Base-by-base conservation (phyloP, 2,329 filamentous ascomycete species). In the Pseudofabraea citricarpa region DNA sequence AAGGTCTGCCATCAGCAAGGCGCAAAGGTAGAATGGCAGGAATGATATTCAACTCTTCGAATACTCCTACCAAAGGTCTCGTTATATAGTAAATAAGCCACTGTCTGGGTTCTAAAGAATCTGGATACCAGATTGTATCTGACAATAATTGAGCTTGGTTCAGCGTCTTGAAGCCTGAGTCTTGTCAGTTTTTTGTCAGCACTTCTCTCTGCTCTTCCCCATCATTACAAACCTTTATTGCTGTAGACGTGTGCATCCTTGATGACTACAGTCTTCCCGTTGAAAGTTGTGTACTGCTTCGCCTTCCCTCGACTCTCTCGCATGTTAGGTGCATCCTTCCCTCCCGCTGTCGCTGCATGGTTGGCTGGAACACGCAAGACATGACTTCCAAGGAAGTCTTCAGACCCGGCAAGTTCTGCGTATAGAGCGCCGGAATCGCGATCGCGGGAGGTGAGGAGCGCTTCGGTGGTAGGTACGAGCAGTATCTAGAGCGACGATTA, bases 51-150 rank as follows among this genome's bases (percentile, higher is more conserved):
- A 81, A 74, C 40, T 89, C 78, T 58, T 95, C 90, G 72, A 85
- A 90, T 1, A 78, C 76, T 19, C 93, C 93, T 16, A 96, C 78
- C 40, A 98, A 70, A 2, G 93, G 93, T 40, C 81, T 83, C 20
- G 91, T 93, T 50, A 98, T 95, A 65, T 90, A 96, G 74, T 97
- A 97, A 47, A 98, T 77, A 33, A 98, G 80, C 90, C 93, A 98
- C 75, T 90, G 88, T 55, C 90, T 85, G 12, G 88, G 84, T 56
- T 97, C 91, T 56, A 87, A 78, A n/a, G 80, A 82, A 58, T 96
- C 88, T 38, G 89, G 84, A 59, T 94, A 95, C 77, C 89, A 97
- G 29, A 95, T 77, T 27, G 78, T 74, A 64, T 98, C 94, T 60
- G 79, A 79, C 45, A 96, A 72, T 24, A 97, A 71, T 60, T 93